These are phyloP conservation scores for Nakaseomyces glabratus DNA, from an alignment of 1,139 yeast species.

Conservation along the genomic window DNA sequence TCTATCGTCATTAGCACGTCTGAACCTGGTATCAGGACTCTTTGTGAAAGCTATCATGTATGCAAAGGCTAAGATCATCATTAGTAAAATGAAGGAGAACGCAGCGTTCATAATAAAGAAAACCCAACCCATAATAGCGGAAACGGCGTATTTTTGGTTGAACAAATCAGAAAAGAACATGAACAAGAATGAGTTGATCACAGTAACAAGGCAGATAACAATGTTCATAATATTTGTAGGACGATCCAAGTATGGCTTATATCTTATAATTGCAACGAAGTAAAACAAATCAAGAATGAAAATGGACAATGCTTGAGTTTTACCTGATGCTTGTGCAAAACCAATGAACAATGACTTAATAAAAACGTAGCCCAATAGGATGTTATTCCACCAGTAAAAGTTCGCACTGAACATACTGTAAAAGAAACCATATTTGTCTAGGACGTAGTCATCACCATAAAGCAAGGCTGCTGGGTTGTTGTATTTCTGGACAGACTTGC, in stretches of 20 bases:
- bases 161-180: conserved; percentile 66
- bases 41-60: conserved; percentile 51
- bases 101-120: conserved; percentile 74
- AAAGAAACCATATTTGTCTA: conserved; percentile 66
- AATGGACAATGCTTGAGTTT: conserved; percentile 55
- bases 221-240: conserved; percentile 63
- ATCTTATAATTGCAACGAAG: conserved; percentile 47
- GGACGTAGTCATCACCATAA: conserved; percentile 57
- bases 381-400: conserved; percentile 67
- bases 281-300: conserved; percentile 59
- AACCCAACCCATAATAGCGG: conserved; percentile 73
- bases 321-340: conserved; percentile 61
- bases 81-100: conserved; percentile 53
- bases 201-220: conserved; percentile 52
- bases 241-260: conserved; percentile 60
- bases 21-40: conserved; percentile 76
- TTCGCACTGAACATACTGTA: conserved; percentile 75
- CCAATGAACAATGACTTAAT: conserved; percentile 57
- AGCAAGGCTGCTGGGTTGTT: conserved; percentile 71
- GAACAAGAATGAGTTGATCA: conserved; percentile 64
- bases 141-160: conserved; percentile 57
- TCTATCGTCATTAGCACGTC: conserved; percentile 78
- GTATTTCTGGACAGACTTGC: conserved; percentile 41
- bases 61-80: conserved; percentile 52
- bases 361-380: conserved; percentile 46